Base-by-base conservation (phyloP, 2,329 filamentous ascomycete genomes). In the Fusarium tjaetaba region DNA sequence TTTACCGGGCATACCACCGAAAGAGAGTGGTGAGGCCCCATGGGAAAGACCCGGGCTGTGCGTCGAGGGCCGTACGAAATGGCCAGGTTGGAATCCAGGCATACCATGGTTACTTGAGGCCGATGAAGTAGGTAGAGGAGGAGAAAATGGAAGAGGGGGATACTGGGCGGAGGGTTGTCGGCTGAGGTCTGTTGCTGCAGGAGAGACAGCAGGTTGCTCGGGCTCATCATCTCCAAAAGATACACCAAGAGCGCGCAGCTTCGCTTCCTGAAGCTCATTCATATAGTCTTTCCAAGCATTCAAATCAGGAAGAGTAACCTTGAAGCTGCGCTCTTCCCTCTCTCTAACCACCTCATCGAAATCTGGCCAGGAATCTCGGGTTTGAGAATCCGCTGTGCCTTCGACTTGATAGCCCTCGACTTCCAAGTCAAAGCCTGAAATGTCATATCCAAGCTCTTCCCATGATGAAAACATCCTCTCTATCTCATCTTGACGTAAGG, bases 181-280 rank as follows among this genome's bases (percentile, higher is more conserved):
- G 77, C 90, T 92, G 73, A 92, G 85, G 57, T 87, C 85, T 15
- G 88, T 87, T 7, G 86, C 86, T n/a, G 85, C 89, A 15, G 92
- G 91, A 20, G 94, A 96, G 73, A 92, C 87, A 7, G 90, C 90
- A 46, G 87, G 84, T 8, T 88, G 85, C 68, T 88, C 84, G 16
- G 91, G 89, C 58, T 96, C 94, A 11, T 94, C 92, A 55, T 92
- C 91, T 41, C 91, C 93, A 69, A 94, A 88, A 24, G 91, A 95
- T 18, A 98, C 96, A 73, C 96, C 96, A 62, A 99, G 87, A 57
- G 96, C 95, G 70, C 95, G 91, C 59, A 99, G 87, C 84, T 98
- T 99, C 69, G 96, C 94, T 84, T 99, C 96, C 75, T 94, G 91
- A 41, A 98, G 85, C 74, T 93, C 92, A 61, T 93, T 89, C 66